Conservation (phyloP, 495 filamentous ascomycete genomes). For the Aspergillus haitiensis region DNA sequence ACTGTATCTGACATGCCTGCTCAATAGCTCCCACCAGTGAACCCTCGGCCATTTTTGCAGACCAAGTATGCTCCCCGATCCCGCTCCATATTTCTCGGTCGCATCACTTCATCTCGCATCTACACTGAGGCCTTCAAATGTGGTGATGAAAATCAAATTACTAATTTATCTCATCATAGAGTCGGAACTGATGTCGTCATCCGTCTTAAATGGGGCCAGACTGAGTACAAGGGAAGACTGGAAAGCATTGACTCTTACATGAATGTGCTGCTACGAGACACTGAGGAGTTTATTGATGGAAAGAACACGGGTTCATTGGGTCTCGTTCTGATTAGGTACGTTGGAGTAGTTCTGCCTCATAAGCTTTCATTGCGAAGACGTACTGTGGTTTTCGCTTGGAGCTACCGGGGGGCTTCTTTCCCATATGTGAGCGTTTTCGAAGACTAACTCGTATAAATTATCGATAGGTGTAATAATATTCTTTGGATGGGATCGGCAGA, state of each 20-base stretch:
- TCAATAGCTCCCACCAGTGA: conserved; percentile 75
- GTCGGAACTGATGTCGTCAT: conserved; percentile 89
- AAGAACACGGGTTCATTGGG: conserved; percentile 82
- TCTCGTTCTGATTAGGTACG: conserved; percentile 86
- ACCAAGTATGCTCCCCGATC: conserved; percentile 61
- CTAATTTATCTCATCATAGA: conserved; percentile 39
- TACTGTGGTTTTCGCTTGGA: background rate
- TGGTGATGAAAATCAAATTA: background rate
- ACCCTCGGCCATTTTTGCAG: conserved; percentile 88
- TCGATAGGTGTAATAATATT: conserved; percentile 84
- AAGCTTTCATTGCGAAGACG: background rate
- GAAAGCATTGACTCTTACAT: conserved; percentile 97
- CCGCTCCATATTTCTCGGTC: conserved; percentile 4
- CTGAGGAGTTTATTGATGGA: conserved; percentile 89
- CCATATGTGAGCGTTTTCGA: too few species aligned
- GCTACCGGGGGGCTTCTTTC: background rate
- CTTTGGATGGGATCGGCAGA: conserved; percentile 76
- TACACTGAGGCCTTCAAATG: background rate
- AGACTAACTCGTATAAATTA: background rate
- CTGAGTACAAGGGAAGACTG: conserved; percentile 90
- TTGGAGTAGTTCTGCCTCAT: conserved; percentile 1
- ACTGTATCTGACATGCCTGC: conserved; percentile 15
- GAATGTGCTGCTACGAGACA: conserved; percentile 89
- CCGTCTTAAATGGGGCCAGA: conserved; percentile 95
- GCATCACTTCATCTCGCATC: background rate